Base-by-base conservation (phyloP, 2,329 filamentous ascomycete genomes). In the Penicillium sp. region DNA sequence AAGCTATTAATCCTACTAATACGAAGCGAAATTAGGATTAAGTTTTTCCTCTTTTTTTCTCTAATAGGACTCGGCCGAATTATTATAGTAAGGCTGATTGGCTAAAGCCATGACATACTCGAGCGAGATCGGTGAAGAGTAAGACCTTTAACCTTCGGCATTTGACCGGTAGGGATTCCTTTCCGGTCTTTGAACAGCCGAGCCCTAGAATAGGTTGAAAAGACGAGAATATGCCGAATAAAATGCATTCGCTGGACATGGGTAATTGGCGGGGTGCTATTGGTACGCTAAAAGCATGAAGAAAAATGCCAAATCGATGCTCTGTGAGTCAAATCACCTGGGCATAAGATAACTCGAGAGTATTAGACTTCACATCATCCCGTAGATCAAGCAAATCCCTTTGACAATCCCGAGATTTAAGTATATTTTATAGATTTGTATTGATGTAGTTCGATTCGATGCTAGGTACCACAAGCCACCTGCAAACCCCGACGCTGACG, bases 401-500 rank as follows among this genome's bases (percentile, higher is more conserved):
- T 38, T 46, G 5, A 25, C 1, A 21, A 38, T 3, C 41, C 25
- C 31, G 31, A 11, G 6, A 39, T 25, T 23, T 5, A n/a, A 19
- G 3, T 47, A 8, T 11, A 33, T 10, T 48, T 19, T 10, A 21
- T 48, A 33, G 13, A 34, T 34, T 34, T 34, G 4, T 34, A 2
- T 27, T 6, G 29, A 52, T 21, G 47, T 23, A 9, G 6, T 33
- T 48, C n/a, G 31, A 11, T 11, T 9, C 15, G 10, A 27, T 15
- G 36, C 3, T 7, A 50, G 29, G 21, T 15, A 34, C 29, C 29
- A 41, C 15, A 23, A 44, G 41, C 13, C 13, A 43, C 10, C 31
- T 23, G 39, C 16, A 68, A 68, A 70, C 53, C 58, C 68, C 64
- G 65, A 52, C 50, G 59, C 54, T 71, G 68, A 68, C 68, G 68